These are phyloP conservation scores for Diphasiastrum complanatum DNA, from an alignment of 83 land plant genomes.

Conservation along the genomic window DNA sequence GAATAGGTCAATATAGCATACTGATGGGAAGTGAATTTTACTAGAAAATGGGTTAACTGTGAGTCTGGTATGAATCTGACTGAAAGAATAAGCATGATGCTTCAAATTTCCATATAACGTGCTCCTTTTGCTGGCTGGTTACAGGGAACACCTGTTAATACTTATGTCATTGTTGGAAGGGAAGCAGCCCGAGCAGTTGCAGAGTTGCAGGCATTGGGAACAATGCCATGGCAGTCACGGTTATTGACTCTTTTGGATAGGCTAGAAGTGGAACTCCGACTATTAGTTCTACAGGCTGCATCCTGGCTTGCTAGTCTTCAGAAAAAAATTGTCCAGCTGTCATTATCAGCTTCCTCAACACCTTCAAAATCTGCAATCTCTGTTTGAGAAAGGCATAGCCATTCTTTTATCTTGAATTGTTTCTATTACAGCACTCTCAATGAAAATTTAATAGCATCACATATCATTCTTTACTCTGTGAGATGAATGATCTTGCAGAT, in stretches of 20 bases:
- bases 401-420: too few species aligned
- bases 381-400: too few species aligned
- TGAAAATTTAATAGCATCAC: too few species aligned
- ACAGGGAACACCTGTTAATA: slow-evolving; percentile 57
- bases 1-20: too few species aligned
- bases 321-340: too few species aligned
- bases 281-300: slow-evolving; percentile 44
- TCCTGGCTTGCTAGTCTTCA: slow-evolving; percentile 43
- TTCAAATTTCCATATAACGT: not conserved
- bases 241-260: slow-evolving; percentile 37
- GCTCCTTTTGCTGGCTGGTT: slow-evolving; percentile 19
- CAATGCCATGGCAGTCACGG: slow-evolving; percentile 20
- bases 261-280: slow-evolving; percentile 48
- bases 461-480: too few species aligned
- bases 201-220: slow-evolving; percentile 35
- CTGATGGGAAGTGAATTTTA: too few species aligned
- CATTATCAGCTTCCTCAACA: too few species aligned
- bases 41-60: not conserved
- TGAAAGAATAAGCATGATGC: not conserved
- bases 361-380: too few species aligned
- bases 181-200: slow-evolving; percentile 53
- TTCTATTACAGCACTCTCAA: too few species aligned
- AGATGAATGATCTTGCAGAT: too few species aligned
- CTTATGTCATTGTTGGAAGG: slow-evolving; percentile 59
- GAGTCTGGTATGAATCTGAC: not conserved